Evolutionary conservation across 257 asterid genomes (phyloP), one percentile per base, ranked within the genome.

Genomic region (Rhazya stricta): DNA sequence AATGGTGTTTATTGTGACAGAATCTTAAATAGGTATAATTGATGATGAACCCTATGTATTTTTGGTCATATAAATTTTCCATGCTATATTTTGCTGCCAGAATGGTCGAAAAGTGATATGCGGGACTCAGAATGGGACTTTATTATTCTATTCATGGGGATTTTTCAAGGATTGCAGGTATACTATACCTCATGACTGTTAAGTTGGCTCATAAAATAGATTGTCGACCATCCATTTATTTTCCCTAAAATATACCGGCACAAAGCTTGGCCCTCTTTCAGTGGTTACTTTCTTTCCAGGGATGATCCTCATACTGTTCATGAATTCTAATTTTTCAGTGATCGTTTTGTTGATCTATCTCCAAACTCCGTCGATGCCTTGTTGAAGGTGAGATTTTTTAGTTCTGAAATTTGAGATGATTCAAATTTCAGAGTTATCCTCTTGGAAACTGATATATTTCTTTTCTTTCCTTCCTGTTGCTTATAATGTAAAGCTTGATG

Each of bases 111-210:
- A 92, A 84, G 94, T 92, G 62, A 72, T 92, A 80, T 92, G 97
- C 51, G 97, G 94, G 63, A 87, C 97, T 62, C 96, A 89, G 80
- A 53, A 86, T 74, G 99, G 97, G 77, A 80, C 85, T 68, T 81
- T 94, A 16, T 75, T 94, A 76, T 79, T 94, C 87, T 94, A 92
- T 80, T 92, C 97, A 0, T 94, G 97, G 98, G 97, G 97, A n/a
- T 94, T 89, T 84, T 94, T 94, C 86, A 94, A 90, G 85, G 97
- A 94, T 81, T 92, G 97, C 92, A 94, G 97, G 98, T 89, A 81
- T 13, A 39, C 0, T 2, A n/a, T 37, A 30, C 51, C 21, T 51
- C 25, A 51, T 1, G 3, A 21, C 25, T 51, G 25, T 18, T 8
- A 51, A 18, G 27, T 21, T 51, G 25, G 9, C n/a, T 51, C 27